Conservation (phyloP, 495 filamentous ascomycete genomes). For the Talaromyces ruber region DNA sequence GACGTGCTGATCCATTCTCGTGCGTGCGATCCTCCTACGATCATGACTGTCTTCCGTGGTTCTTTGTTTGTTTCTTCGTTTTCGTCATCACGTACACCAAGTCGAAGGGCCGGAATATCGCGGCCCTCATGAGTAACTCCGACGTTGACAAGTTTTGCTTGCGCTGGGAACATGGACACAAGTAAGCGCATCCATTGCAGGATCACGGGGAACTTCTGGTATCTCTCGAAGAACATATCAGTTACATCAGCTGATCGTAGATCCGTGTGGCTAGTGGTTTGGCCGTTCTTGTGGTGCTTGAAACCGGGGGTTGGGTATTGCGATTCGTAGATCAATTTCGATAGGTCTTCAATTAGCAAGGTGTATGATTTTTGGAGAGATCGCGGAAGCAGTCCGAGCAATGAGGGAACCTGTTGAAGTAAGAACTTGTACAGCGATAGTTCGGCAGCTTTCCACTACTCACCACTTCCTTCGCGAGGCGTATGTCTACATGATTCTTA, state of each 20-base stretch:
- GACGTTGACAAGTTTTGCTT: constrained; percentile 64
- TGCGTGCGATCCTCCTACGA: constrained; percentile 81
- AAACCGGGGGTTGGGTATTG: constrained; percentile 45
- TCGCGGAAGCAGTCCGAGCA: constrained; percentile 71
- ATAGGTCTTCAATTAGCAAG: constrained; percentile 72
- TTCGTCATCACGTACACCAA: constrained; percentile 53
- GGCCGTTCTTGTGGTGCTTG: constrained; percentile 18
- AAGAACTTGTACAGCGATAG: neutral
- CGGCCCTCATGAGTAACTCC: constrained; percentile 80
- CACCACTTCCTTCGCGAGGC: constrained; percentile 70
- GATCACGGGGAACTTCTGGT: constrained; percentile 74
- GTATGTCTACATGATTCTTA: constrained; percentile 77
- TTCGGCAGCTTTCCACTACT: constrained; percentile 12
- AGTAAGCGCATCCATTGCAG: constrained; percentile 83
- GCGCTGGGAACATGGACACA: constrained; percentile 76
- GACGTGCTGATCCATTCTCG: constrained; percentile 94
- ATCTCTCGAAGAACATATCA: constrained; percentile 81
- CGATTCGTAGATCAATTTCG: constrained; percentile 65
- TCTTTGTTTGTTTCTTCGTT: constrained; percentile 24
- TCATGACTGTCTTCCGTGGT: constrained; percentile 67
- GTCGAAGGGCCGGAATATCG: constrained; percentile 69
- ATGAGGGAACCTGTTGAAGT: constrained; percentile 51
- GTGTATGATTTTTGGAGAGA: constrained; percentile 67
- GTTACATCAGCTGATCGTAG: constrained; percentile 16
- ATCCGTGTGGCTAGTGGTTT: constrained; percentile 24